Percentiles rank a stretch among this genome's conserved stretches.
Conservation (phyloP, 768 basidiomycete species). For the Tylopilus cervinicoccineus region DNA sequence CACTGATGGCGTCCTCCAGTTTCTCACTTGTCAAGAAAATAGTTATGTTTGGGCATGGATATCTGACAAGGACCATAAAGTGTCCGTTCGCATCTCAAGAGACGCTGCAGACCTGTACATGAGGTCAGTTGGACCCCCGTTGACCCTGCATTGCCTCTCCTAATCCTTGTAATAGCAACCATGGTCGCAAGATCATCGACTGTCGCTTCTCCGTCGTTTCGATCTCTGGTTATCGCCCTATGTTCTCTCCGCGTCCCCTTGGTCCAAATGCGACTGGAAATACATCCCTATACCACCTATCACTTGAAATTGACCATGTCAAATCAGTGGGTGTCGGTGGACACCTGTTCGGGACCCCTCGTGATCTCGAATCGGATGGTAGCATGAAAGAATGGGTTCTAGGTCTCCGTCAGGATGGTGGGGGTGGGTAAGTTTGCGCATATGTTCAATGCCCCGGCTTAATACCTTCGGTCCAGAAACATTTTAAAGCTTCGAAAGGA, state of each 20-base stretch:
- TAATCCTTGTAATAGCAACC: constrained; percentile 16
- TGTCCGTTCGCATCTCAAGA: constrained; percentile 54
- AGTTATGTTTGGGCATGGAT: constrained; percentile 59
- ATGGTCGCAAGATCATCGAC: constrained; percentile 39
- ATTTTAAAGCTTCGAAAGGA: constrained; percentile 45
- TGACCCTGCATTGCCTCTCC: neutral
- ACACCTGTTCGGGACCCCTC: constrained; percentile 48
- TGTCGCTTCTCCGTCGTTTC: constrained; percentile 43
- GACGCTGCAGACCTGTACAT: constrained; percentile 46
- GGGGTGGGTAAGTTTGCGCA: constrained; percentile 50
- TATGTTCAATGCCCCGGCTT: neutral
- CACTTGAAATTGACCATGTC: constrained; percentile 50
- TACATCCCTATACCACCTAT: constrained; percentile 44
- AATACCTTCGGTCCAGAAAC: constrained; percentile 30
- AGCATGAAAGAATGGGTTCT: constrained; percentile 49
- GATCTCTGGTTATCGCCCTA: constrained; percentile 47
- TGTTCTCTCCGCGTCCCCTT: constrained; percentile 51
- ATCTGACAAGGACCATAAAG: constrained; percentile 51
- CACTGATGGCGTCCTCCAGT: constrained; percentile 35
- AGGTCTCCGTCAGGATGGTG: constrained; percentile 53
- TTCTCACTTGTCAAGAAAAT: constrained; percentile 47
- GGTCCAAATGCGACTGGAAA: constrained; percentile 29
- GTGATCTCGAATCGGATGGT: constrained; percentile 38
- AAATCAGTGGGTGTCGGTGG: constrained; percentile 39
- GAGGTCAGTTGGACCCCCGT: constrained; percentile 28